Evolutionary conservation across 2,329 filamentous ascomycete genomes (phyloP).

Genomic region (Xylariomycetidae sp.): DNA sequence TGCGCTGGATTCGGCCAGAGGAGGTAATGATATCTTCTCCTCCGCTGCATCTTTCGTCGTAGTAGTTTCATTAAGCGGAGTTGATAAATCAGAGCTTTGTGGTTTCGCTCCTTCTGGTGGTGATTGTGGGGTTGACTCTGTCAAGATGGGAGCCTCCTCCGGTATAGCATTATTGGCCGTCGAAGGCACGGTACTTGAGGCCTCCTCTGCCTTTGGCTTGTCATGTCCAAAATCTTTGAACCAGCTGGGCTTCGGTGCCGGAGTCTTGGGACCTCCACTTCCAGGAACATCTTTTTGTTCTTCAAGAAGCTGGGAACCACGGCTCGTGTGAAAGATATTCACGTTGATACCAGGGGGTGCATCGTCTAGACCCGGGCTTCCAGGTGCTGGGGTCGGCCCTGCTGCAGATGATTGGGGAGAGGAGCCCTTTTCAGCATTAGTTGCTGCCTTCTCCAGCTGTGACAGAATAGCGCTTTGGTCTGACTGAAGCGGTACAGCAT

Average conservation of each 20-base stretch:
- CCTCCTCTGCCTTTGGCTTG: constrained; percentile 9
- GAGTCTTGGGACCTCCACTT: constrained; percentile 12
- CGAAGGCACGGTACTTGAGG: constrained; percentile 6
- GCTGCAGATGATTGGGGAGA: too few species aligned
- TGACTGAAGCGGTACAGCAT: constrained; percentile 5
- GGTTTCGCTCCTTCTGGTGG: background rate
- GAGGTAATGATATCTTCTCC: too few species aligned
- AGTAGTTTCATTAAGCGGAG: too few species aligned
- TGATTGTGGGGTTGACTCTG: too few species aligned
- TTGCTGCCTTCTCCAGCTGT: constrained; percentile 12
- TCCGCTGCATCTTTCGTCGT: too few species aligned
- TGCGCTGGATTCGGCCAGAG: too few species aligned
- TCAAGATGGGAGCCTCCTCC: too few species aligned
- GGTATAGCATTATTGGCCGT: constrained; percentile 10
- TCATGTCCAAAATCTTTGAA: constrained; percentile 30
- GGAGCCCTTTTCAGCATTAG: too few species aligned
- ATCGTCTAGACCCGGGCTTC: constrained; percentile 21
- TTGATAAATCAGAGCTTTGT: too few species aligned
- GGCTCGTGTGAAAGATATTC: constrained; percentile 44
- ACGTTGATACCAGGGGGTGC: constrained; percentile 38
- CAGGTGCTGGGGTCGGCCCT: too few species aligned
- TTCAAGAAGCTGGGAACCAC: constrained; percentile 40
- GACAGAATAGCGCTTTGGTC: constrained; percentile 20
- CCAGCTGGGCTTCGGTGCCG: constrained; percentile 24
- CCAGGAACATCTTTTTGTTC: constrained; percentile 18